Evolutionary conservation across 768 basidiomycete genomes (phyloP).

Genomic region (Boletus huronensis): DNA sequence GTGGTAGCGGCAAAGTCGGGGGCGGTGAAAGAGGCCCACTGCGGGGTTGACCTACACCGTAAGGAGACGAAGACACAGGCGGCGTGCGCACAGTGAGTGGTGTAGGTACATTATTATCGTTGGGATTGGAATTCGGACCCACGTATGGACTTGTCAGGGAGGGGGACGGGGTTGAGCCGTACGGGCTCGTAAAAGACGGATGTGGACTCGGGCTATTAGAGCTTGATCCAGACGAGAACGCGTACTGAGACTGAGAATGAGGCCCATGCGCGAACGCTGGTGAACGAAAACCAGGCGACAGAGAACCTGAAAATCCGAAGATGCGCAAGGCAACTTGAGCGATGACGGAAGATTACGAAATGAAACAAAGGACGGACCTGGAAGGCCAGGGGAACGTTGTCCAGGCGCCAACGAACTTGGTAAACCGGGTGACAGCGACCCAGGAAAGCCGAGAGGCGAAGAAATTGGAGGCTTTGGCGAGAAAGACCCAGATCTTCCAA

Average conservation of each 20-base stretch:
- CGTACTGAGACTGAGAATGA: conserved; percentile 13
- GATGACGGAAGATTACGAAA: conserved; percentile 7
- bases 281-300: conserved; percentile 23
- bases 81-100: conserved; percentile 11
- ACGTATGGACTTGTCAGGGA: not conserved
- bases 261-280: conserved; percentile 10
- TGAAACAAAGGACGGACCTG: conserved; percentile 19
- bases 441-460: conserved; percentile 10
- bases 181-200: not conserved
- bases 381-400: conserved; percentile 21
- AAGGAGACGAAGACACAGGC: conserved; percentile 1
- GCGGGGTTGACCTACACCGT: not conserved
- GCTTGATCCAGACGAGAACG: conserved; percentile 14
- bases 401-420: conserved; percentile 21
- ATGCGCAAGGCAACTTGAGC: not conserved
- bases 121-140: not conserved
- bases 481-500: conserved; percentile 9
- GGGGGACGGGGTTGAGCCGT: not conserved
- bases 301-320: conserved; percentile 12
- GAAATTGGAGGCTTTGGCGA: conserved; percentile 2
- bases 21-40: conserved; percentile 22
- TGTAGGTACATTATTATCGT: not conserved
- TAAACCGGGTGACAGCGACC: conserved; percentile 16
- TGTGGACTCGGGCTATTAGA: conserved; percentile 5
- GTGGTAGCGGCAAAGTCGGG: conserved; percentile 21